Base-by-base conservation (phyloP, 2,329 filamentous ascomycete species). In the Escovopsis sp. region DNA sequence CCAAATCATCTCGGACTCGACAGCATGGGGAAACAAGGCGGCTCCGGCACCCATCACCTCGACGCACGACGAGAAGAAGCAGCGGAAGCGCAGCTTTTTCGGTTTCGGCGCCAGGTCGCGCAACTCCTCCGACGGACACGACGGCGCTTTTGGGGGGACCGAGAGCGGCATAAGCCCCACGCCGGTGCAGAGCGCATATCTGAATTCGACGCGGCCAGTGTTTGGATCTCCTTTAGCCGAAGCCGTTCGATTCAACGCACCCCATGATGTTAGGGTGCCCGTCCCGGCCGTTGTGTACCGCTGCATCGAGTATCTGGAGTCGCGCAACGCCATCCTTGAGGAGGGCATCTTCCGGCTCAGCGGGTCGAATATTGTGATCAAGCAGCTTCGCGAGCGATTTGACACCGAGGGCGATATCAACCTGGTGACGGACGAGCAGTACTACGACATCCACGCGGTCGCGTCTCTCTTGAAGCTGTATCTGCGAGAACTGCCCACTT, bases 291-390 rank as follows among this genome's bases (percentile, higher is more conserved):
- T 98, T 3, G 85, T 96, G 8, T 98, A 93, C 63, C 81, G 91
- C 44, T 95, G 87, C 57, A 84, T 98, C 47, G 85, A 96, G 59
- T 98, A 94, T 59, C 72, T 98, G 15, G 82, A 85, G 50, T 73
- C 77, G 6, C 88, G 88, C 65, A 77, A 84, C 48, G 91, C 88
- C 10, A 72, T 82, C 39, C 71, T 70, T 6, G 91, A 98, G 59
- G 91, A 98, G 61, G 91, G 91, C 36, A 94, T 98, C 36, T 98
- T 98, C 70, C 80, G 91, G 41, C 70, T 98, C 36, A 96, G 88
- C 59, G 91, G 91, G n/a, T 96, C 89, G 1, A 96, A 94, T 56
- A 75, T 93, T 43, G 81, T 94, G 40, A 94, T 98, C 63, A 94
- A 89, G 61, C 78, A 78, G 44, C 72, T 98, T 36, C 83, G 84